Conservation (phyloP, 1,284 basidiomycete genomes). For the Gymnopus androsaceus region DNA sequence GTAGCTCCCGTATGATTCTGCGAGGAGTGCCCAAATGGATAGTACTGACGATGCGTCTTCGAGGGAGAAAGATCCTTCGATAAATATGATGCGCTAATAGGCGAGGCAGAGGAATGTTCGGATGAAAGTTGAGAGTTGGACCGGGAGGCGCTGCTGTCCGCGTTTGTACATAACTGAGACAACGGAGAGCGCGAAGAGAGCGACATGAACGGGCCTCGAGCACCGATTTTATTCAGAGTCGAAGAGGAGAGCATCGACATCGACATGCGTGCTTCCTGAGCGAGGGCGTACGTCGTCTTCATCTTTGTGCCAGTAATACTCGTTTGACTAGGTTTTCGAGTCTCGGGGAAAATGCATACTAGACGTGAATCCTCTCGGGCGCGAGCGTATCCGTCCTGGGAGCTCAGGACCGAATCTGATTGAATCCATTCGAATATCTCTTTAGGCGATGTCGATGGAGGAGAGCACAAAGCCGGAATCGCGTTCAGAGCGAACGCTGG, state of each 20-base stretch:
- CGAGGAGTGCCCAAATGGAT: too few species aligned
- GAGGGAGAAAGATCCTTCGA: too few species aligned
- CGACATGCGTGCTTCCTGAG: neutral
- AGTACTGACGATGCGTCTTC: too few species aligned
- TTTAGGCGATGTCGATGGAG: neutral
- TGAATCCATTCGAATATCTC: conserved; percentile 1
- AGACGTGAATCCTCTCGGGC: neutral
- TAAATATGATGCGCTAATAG: too few species aligned
- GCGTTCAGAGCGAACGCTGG: neutral
- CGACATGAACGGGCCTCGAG: neutral
- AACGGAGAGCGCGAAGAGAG: neutral
- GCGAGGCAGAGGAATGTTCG: too few species aligned
- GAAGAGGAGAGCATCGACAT: neutral
- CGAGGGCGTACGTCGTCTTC: neutral
- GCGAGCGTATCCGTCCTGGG: neutral
- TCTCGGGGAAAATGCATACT: neutral
- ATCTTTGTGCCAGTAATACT: too few species aligned
- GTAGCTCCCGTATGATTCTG: neutral
- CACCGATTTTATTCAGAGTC: neutral
- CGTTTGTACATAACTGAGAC: too few species aligned
- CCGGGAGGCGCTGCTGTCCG: too few species aligned
- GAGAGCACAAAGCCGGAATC: neutral
- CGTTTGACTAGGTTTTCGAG: too few species aligned
- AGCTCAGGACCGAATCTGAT: neutral
- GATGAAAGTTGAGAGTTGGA: too few species aligned